phyloP scores from a whole-genome alignment of 176 grass and related monocot genomes.

The Tillandsia fasciculata region DNA sequence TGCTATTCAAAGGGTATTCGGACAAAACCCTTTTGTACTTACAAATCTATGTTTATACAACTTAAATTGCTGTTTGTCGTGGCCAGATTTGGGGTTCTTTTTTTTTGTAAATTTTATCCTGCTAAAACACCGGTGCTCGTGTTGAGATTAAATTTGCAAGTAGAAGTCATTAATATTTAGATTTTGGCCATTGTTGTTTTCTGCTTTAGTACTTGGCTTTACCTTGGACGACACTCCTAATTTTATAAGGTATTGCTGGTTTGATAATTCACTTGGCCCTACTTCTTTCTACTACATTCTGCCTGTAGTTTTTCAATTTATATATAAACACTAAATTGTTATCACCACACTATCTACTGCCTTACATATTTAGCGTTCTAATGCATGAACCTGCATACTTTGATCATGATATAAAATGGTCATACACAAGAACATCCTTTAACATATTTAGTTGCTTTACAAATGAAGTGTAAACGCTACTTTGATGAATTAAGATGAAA shows the following conservation, averaged over 20 bases:
- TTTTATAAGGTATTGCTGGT: background rate
- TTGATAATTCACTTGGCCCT: background rate
- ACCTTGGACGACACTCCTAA: background rate
- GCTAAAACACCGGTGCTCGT: background rate
- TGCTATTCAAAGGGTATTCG: slow-evolving; percentile 84
- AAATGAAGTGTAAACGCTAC: too few species aligned
- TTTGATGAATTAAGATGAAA: too few species aligned
- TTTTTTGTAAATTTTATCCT: too few species aligned
- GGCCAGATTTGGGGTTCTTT: too few species aligned
- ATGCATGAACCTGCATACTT: too few species aligned
- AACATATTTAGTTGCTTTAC: too few species aligned
- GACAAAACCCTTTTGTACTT: background rate
- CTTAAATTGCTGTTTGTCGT: background rate
- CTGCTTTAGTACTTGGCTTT: background rate
- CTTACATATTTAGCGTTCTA: too few species aligned
- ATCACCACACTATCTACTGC: too few species aligned
- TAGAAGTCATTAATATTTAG: background rate
- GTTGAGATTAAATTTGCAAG: background rate
- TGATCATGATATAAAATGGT: too few species aligned
- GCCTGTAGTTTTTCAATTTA: too few species aligned
- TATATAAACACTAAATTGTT: too few species aligned
- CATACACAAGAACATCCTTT: too few species aligned
- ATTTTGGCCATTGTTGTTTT: background rate
- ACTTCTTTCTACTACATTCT: background rate
- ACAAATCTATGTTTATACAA: background rate